These are phyloP conservation scores for Suhomyces xylopsoci DNA, from an alignment of 805 yeast species.

Conservation along the genomic window DNA sequence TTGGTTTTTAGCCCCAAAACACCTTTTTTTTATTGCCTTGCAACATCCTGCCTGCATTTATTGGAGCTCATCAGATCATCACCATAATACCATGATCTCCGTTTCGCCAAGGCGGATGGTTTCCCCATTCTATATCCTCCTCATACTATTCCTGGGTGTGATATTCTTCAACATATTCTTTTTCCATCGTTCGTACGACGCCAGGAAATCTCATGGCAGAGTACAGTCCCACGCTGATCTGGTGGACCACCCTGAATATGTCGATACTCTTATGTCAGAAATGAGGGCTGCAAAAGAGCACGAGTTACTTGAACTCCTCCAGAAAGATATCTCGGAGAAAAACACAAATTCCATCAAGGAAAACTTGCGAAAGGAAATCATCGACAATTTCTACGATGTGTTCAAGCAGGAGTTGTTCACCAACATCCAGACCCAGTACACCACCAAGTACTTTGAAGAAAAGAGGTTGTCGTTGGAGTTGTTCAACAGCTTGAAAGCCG, in stretches of 20 bases:
- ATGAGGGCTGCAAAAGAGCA: slow-evolving; percentile 8
- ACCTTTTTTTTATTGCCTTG: not conserved
- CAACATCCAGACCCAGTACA: slow-evolving; percentile 10
- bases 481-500: slow-evolving; percentile 12
- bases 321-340: slow-evolving; percentile 4
- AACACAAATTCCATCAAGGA: slow-evolving; percentile 8
- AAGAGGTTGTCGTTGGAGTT: slow-evolving; percentile 10
- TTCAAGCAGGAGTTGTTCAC: slow-evolving; percentile 8
- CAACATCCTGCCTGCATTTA: not conserved
- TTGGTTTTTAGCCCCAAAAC: not conserved
- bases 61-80: not conserved
- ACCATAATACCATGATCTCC: not conserved
- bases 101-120: slow-evolving; percentile 10
- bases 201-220: not conserved
- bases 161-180: slow-evolving; percentile 8
- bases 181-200: slow-evolving; percentile 2
- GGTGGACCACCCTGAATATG: slow-evolving; percentile 8
- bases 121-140: slow-evolving; percentile 10
- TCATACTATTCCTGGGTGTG: slow-evolving; percentile 6
- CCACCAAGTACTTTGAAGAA: slow-evolving; percentile 11
- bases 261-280: slow-evolving; percentile 4
- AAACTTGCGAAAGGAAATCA: slow-evolving; percentile 7
- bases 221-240: slow-evolving; percentile 2
- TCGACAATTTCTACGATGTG: slow-evolving; percentile 8
- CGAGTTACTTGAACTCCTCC: slow-evolving; percentile 9